Evolutionary conservation across 1,284 basidiomycete species (phyloP), one percentile per base, ranked within the genome.

Genomic region (Ceratorhiza oryzae-sativae): DNA sequence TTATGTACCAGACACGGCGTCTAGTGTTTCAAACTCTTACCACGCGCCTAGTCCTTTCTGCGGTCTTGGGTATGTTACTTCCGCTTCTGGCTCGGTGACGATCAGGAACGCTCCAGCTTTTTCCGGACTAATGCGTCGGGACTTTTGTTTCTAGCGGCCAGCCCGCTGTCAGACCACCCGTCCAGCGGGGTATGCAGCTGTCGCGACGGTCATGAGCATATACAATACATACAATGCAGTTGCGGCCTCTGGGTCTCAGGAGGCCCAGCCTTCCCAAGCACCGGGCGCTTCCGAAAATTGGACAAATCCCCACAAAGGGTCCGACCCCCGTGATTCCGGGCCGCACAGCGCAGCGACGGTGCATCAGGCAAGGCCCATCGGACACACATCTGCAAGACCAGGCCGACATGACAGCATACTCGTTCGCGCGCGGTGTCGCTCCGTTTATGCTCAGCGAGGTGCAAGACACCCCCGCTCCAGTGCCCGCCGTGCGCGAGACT

Each of bases 301-400:
- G n/a, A 46, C 48, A 23, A 49, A 49, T 49, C 48, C 48, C 48
- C 48, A 27, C 48, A 27, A 20, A 9, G 53, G n/a, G 53, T 45
- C 53, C 36, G 53, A 56, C 53, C n/a, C 53, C 25, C 34, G 53
- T 56, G 53, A 56, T 56, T 56, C 15, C 42, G 42, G 42, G 10
- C 42, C 42, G n/a, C n/a, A 8, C 9, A 45, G 42, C 48, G 48
- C 48, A 49, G 23, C 23, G 5, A 49, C 5, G 20, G 3, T 23
- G 4, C 18, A 49, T 25, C 27, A 23, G 48, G 20, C 48, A 23
- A 49, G 20, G 13, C 48, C 20, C 3, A 4, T 18, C 42, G n/a
- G 42, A 18, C 48, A 6, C 48, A 23, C 48, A n/a, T n/a, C 20
- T 18, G 42, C 42, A n/a, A n/a, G n/a, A n/a, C n/a, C 42, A 10